Evolutionary conservation across 306 rosid species (phyloP).

Genomic region (Morella rubra): DNA sequence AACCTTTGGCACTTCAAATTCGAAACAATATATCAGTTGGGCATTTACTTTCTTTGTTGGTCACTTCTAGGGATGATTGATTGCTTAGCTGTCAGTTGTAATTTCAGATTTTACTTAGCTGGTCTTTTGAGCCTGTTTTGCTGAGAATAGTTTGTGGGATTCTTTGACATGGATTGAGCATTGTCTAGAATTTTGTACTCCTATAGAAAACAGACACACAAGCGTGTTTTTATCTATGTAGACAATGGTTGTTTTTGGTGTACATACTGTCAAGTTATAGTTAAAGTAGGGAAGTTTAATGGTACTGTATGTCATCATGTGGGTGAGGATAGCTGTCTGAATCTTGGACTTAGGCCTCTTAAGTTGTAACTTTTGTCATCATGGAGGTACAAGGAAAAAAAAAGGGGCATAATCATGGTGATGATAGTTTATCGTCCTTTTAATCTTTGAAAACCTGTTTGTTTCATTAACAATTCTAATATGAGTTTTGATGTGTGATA

Average conservation of each 20-base stretch:
- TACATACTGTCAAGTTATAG: background rate
- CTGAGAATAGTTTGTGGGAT: background rate
- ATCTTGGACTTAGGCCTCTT: background rate
- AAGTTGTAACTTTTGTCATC: background rate
- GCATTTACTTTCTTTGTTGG: background rate
- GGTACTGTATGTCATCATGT: background rate
- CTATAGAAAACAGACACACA: no score
- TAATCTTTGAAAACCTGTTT: background rate
- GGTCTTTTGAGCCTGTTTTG: background rate
- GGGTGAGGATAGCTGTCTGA: background rate
- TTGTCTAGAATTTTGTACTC: background rate
- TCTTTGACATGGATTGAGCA: background rate
- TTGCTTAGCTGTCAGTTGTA: background rate
- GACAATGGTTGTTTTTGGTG: no score
- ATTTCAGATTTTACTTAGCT: background rate
- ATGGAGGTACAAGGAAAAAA: background rate
- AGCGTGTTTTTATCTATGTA: no score
- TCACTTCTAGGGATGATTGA: background rate
- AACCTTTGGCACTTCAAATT: background rate
- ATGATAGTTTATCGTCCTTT: no score
- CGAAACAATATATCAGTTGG: background rate
- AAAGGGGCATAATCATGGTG: background rate
- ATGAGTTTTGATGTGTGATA: background rate
- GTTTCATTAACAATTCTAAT: background rate
- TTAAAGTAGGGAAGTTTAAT: no score